Evolutionary conservation across 1,284 basidiomycete species (phyloP), one percentile per base, ranked within the genome.

Genomic region (Singerocomus inundabilis): DNA sequence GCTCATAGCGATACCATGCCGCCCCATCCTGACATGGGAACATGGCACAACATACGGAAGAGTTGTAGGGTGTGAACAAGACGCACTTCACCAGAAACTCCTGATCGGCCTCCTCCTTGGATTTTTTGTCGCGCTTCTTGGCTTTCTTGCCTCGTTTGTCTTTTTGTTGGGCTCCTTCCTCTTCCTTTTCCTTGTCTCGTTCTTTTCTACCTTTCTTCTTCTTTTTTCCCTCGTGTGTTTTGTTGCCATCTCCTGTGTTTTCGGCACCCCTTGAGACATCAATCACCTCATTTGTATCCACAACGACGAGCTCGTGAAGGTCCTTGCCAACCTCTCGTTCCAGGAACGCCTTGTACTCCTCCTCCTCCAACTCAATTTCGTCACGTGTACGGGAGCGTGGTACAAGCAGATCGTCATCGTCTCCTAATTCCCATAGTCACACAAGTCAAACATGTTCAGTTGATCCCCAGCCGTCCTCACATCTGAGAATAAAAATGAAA

Each of bases 21-120:
- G 48, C 30, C 13, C 21, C 30, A 25, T 38, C 35, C 10, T 21
- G 24, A 26, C 5, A 31, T 9, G 29, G 26, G 5, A 4, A 21
- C 16, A 35, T 15, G 44, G 33, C 43, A 38, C 29, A 46, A 32
- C 15, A 13, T 6, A 26, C 5, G 15, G 25, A 37, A 28, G 21
- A n/a, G n/a, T 42, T 25, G 25, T 44, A 24, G 44, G n/a, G 15
- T 15, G 5, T 38, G 44, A 30, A 21, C 28, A 25, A 76, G 84
- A 61, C 62, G 21, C 49, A 97, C 93, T 92, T 88, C 74, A 95
- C 81, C 46, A 99, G 73, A 65, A 99, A 99, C 54, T 94, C 85
- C 54, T 90, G 86, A 62, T 91, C 88, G 9, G 73, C 72, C 47
- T 84, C 81, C 53, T 82, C 74, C 64, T 82, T 84, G 42, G 68